Percentiles rank a stretch among this genome's conserved stretches.
phyloP scores from a whole-genome alignment of 2,329 filamentous ascomycete species.

The Endoconidiophora polonica region DNA sequence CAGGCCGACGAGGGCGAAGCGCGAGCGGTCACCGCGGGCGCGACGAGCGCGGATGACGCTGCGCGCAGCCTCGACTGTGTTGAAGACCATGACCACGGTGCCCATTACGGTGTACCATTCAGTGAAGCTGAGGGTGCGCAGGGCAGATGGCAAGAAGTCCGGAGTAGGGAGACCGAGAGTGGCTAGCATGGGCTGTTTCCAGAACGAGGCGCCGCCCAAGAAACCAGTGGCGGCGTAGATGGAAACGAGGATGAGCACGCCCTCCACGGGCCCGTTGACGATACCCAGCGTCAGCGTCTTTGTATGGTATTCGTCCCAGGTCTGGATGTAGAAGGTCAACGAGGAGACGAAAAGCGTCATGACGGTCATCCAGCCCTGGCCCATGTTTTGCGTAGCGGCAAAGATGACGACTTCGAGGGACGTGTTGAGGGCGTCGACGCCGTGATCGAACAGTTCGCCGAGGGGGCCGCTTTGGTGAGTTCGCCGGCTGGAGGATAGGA shows the following conservation, averaged over 20 bases:
- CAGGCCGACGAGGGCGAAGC: slow-evolving; percentile 66
- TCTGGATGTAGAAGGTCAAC: slow-evolving; percentile 96
- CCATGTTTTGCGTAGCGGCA: slow-evolving; percentile 79
- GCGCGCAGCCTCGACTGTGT: slow-evolving; percentile 60
- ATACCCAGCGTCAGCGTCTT: slow-evolving; percentile 85
- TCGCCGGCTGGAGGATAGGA: slow-evolving; percentile 42
- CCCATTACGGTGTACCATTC: slow-evolving; percentile 90
- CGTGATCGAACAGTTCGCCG: slow-evolving; percentile 93
- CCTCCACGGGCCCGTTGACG: slow-evolving; percentile 88
- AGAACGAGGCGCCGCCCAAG: slow-evolving; percentile 80
- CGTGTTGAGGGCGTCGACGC: slow-evolving; percentile 92
- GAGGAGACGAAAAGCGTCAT: slow-evolving; percentile 67
- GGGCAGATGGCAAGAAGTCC: slow-evolving; percentile 23
- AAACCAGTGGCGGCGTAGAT: slow-evolving; percentile 74
- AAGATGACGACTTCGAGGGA: slow-evolving; percentile 88
- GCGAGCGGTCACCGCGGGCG: slow-evolving; percentile 52
- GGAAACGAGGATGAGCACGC: slow-evolving; percentile 64
- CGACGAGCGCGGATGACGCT: slow-evolving; percentile 76
- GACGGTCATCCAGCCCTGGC: slow-evolving; percentile 80
- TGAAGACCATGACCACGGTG: slow-evolving; percentile 62
- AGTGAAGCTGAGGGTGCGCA: slow-evolving; percentile 74
- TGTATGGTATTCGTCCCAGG: slow-evolving; percentile 98
- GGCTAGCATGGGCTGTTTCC: slow-evolving; percentile 67
- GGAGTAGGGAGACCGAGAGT: slow-evolving; percentile 46
- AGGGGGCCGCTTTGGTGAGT: slow-evolving; percentile 85